Evolutionary conservation across 495 filamentous ascomycete species (phyloP).

Genomic region (Talaromyces ruber): DNA sequence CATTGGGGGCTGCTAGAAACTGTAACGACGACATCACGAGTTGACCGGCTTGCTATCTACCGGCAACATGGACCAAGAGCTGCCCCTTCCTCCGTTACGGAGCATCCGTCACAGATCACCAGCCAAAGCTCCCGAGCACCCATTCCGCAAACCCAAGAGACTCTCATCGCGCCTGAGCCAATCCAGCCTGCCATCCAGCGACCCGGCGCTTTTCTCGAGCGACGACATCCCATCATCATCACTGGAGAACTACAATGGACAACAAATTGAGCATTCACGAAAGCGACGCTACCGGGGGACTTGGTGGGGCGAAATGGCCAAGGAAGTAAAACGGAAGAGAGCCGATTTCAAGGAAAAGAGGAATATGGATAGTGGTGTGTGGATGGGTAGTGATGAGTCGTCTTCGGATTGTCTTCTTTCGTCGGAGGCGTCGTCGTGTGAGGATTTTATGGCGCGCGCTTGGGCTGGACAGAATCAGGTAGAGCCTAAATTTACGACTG

Average conservation of each 20-base stretch:
- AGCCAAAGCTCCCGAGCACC: conserved; percentile 10
- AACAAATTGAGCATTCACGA: conserved; percentile 24
- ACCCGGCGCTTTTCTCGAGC: conserved; percentile 69
- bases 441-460: conserved; percentile 25
- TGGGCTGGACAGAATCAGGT: conserved; percentile 8
- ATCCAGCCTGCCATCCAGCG: conserved; percentile 53
- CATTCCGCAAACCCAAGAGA: conserved; percentile 23
- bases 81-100: conserved; percentile 35
- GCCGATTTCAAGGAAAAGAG: conserved; percentile 48
- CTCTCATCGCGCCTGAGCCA: conserved; percentile 23
- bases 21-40: neutral
- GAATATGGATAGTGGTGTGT: conserved; percentile 75
- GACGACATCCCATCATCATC: conserved; percentile 63
- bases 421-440: conserved; percentile 25
- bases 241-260: conserved; percentile 58
- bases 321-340: conserved; percentile 41
- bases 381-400: conserved; percentile 60
- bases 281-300: conserved; percentile 61
- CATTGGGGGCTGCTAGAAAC: neutral
- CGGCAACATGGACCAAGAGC: conserved; percentile 30
- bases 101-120: conserved; percentile 34
- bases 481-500: neutral
- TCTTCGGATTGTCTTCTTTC: conserved; percentile 22
- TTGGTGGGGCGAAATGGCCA: conserved; percentile 59
- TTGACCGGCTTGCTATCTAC: neutral